A percentile compares a stretch with the other conserved stretches of the same genome.
These are phyloP conservation scores for Fusarium marasasianum DNA, from an alignment of 2,329 filamentous ascomycete genomes.

Conservation along the genomic window DNA sequence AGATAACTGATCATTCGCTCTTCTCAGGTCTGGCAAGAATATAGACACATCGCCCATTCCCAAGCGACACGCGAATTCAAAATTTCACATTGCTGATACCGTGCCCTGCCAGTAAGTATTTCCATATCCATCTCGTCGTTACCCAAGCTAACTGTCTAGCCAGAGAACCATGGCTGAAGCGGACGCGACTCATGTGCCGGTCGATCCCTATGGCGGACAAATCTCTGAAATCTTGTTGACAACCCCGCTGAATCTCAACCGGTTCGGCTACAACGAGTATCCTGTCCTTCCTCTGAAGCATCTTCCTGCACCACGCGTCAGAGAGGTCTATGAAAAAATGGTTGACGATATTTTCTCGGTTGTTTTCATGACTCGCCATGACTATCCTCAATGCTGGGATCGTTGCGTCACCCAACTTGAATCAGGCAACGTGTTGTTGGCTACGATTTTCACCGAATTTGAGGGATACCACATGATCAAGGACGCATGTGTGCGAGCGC, in stretches of 20 bases:
- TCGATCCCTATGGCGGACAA: background rate
- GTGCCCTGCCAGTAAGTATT: background rate
- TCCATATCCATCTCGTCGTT: background rate
- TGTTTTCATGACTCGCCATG: background rate
- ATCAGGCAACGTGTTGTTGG: background rate
- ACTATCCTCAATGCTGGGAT: background rate
- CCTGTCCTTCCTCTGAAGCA: background rate
- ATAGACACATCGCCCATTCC: accelerated
- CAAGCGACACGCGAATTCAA: background rate
- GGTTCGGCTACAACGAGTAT: background rate
- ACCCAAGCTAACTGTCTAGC: background rate
- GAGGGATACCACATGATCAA: background rate
- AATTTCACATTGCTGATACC: too few relatives aligned
- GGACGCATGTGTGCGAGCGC: accelerated
- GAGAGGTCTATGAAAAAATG: background rate
- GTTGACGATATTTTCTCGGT: background rate
- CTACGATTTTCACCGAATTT: background rate
- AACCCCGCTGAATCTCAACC: background rate
- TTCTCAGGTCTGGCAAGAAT: accelerated
- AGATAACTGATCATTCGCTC: background rate
- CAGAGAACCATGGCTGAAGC: background rate
- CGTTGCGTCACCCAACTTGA: background rate
- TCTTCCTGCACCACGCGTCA: background rate
- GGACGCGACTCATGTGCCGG: background rate
- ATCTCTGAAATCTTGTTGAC: background rate